Evolutionary conservation across 768 basidiomycete species (phyloP).

Genomic region (Rubroboletus pulcherrimus): DNA sequence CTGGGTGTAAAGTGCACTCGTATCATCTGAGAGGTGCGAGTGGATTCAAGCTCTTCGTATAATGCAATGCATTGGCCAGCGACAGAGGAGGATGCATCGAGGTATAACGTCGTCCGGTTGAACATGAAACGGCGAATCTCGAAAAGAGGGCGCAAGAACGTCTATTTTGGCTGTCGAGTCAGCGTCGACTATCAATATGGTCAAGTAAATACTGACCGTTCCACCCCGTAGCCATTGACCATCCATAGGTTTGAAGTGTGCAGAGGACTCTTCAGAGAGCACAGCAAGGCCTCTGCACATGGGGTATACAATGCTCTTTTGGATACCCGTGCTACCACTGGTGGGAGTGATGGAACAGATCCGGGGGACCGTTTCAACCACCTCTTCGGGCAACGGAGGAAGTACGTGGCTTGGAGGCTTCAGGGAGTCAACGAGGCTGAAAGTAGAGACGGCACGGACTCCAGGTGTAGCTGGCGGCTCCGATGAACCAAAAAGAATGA

Average conservation of each 20-base stretch:
- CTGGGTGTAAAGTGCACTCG: conserved; percentile 15
- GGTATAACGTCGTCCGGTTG: conserved; percentile 12
- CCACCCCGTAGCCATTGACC: conserved; percentile 17
- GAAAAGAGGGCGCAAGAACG: conserved; percentile 15
- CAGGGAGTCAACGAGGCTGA: conserved; percentile 9
- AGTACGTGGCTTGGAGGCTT: conserved; percentile 8
- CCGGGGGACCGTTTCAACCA: conserved; percentile 10
- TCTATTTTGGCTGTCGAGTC: conserved; percentile 1
- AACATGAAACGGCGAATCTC: conserved; percentile 19
- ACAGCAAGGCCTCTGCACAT: conserved; percentile 14
- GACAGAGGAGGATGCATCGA: conserved; percentile 10
- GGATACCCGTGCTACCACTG: conserved; percentile 24
- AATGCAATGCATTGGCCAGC: conserved; percentile 8
- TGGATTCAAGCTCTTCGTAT: conserved; percentile 10
- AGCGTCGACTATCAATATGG: background rate
- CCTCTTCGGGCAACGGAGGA: conserved; percentile 15
- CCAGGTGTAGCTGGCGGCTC: conserved; percentile 8
- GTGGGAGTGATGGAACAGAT: conserved; percentile 19
- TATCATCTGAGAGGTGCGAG: conserved; percentile 12
- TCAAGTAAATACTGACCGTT: background rate
- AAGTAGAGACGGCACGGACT: conserved; percentile 19
- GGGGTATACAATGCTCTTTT: conserved; percentile 16
- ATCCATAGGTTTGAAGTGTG: conserved; percentile 9
- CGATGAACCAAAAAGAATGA: conserved; percentile 20
- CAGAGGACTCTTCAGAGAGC: conserved; percentile 12